Evolutionary conservation across 257 asterid genomes (phyloP), one percentile per base, ranked within the genome.

Genomic region (Oldenlandia corymbosa): DNA sequence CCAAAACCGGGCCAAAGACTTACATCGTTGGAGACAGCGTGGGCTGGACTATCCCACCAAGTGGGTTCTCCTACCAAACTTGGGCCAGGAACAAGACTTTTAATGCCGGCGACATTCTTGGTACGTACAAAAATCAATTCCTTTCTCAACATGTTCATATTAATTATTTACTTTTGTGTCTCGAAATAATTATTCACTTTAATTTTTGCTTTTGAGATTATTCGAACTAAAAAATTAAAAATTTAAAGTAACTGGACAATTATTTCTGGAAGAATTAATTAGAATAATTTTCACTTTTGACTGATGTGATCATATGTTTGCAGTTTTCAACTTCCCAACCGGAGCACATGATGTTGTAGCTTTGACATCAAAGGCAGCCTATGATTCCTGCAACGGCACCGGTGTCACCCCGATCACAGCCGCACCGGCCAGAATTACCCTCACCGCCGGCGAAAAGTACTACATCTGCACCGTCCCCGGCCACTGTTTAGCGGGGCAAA

Each of bases 261-360:
- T n/a, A n/a, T n/a, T n/a, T n/a, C n/a, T n/a, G n/a, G n/a, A n/a
- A n/a, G n/a, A n/a, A n/a, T n/a, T n/a, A n/a, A n/a, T n/a, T n/a
- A n/a, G n/a, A n/a, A n/a, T n/a, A n/a, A n/a, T n/a, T n/a, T n/a
- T n/a, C n/a, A n/a, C 31, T 5, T 10, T 17, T 23, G 60, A 5
- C 10, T 46, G 16, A 48, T 32, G 12, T 6, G 50, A 20, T 45
- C 16, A 16, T 20, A 10, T 57, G 3, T 37, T 27, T 73, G 80
- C 83, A 88, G 95, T 86, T 27, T 89, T 89, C 88, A 89, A 89
- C 79, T 89, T 86, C 21, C 24, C 71, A 23, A 83, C 10, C 39
- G 82, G 86, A 23, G 21, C 5, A 11, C 97, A 90, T 66, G 60
- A 79, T 63, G 95, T 90, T 9, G 71, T 79, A 2, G 67, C 43